These are phyloP conservation scores for Omphalea diandra DNA, from an alignment of 441 rosid genomes.

Conservation along the genomic window DNA sequence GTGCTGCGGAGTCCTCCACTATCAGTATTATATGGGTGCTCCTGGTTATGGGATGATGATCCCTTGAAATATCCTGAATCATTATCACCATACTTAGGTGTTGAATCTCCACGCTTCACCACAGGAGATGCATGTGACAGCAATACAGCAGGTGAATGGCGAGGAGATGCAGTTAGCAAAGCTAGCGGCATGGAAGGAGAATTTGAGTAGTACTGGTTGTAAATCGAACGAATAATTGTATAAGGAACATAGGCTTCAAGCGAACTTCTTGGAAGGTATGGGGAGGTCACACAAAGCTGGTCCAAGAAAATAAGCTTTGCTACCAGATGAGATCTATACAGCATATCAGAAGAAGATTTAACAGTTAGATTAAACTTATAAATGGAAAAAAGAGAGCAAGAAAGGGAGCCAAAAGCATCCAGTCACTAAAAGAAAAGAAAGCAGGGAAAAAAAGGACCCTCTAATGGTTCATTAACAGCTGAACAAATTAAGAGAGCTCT, in stretches of 20 bases:
- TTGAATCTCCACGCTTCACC: constrained; percentile 66
- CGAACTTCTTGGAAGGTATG: constrained; percentile 86
- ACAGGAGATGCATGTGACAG: constrained; percentile 76
- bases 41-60: constrained; percentile 74
- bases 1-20: constrained; percentile 46
- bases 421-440: not conserved
- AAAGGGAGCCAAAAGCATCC: not conserved
- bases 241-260: constrained; percentile 87
- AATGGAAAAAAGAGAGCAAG: not conserved
- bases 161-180: constrained; percentile 57
- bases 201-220: constrained; percentile 82
- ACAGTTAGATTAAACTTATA: not conserved
- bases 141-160: constrained; percentile 78
- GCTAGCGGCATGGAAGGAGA: constrained; percentile 72
- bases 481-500: not conserved
- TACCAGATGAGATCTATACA: constrained; percentile 53
- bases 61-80: constrained; percentile 80
- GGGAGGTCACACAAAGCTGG: constrained; percentile 91
- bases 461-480: not conserved
- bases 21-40: constrained; percentile 47
- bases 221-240: constrained; percentile 83
- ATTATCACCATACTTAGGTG: constrained; percentile 62
- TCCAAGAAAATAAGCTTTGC: constrained; percentile 96
- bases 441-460: no score
- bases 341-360: not conserved